Percentiles rank a stretch among this genome's conserved stretches.
phyloP scores from a whole-genome alignment of 768 basidiomycete genomes.

The Trametes gibbosa region DNA sequence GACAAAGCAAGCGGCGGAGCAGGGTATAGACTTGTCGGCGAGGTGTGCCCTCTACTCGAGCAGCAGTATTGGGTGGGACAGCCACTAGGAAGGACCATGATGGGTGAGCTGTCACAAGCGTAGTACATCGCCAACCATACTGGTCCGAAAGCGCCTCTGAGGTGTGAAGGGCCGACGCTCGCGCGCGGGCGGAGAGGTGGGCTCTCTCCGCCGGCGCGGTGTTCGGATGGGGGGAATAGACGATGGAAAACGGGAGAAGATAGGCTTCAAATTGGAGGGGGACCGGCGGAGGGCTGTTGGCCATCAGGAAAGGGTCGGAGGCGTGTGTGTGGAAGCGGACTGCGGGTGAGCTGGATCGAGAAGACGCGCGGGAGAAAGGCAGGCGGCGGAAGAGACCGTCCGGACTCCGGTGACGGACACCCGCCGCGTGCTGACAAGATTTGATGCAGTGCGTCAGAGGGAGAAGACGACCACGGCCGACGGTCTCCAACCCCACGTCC shows the following conservation, averaged over 20 bases:
- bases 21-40: too few species aligned
- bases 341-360: background rate
- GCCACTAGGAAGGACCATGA: too few species aligned
- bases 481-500: background rate
- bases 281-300: background rate
- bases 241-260: background rate
- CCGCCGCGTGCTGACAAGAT: background rate
- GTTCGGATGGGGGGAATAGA: constrained; percentile 5
- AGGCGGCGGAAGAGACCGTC: background rate
- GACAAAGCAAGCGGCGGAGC: background rate
- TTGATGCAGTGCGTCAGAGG: background rate
- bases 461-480: background rate
- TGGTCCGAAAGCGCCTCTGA: background rate
- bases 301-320: constrained; percentile 1
- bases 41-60: too few species aligned
- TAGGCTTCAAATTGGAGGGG: background rate
- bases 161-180: background rate
- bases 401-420: background rate
- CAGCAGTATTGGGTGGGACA: too few species aligned
- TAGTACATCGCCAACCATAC: too few species aligned
- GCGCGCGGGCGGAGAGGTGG: background rate
- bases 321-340: constrained; percentile 1
- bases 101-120: too few species aligned
- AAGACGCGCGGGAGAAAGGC: background rate
- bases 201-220: background rate